These are phyloP conservation scores for Colletotrichum camelliae DNA, from an alignment of 2,329 filamentous ascomycete species.

Conservation along the genomic window DNA sequence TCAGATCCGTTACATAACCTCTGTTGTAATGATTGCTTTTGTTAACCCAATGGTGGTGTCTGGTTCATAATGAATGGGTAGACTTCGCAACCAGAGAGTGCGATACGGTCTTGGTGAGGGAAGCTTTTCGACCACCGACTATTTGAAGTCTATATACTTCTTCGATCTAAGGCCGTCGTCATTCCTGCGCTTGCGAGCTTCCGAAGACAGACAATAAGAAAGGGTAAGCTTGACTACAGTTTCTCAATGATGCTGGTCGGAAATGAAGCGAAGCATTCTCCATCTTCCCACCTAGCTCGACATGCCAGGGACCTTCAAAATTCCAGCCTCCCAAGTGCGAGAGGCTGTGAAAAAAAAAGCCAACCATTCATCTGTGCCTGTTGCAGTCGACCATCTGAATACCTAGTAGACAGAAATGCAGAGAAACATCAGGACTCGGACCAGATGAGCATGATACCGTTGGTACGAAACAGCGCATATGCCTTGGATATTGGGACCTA, in stretches of 20 bases:
- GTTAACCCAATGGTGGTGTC: not conserved
- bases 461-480: not conserved
- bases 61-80: not conserved
- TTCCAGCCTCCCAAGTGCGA: not conserved
- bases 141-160: not conserved
- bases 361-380: not conserved
- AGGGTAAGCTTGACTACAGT: not conserved
- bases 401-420: not conserved
- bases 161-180: accelerated
- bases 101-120: not conserved
- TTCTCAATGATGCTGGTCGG: not conserved
- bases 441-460: not conserved
- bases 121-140: not conserved
- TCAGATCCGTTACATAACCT: accelerated
- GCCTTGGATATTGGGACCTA: not conserved
- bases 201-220: not conserved
- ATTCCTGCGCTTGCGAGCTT: not conserved
- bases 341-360: not conserved
- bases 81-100: not conserved
- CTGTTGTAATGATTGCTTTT: not conserved
- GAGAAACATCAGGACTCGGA: not conserved
- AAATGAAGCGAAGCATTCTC: not conserved
- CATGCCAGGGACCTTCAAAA: not conserved
- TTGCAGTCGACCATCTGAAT: not conserved
- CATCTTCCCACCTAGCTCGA: accelerated